These are phyloP conservation scores for Bacidia rubella DNA, from an alignment of 495 filamentous ascomycete genomes.

Conservation along the genomic window DNA sequence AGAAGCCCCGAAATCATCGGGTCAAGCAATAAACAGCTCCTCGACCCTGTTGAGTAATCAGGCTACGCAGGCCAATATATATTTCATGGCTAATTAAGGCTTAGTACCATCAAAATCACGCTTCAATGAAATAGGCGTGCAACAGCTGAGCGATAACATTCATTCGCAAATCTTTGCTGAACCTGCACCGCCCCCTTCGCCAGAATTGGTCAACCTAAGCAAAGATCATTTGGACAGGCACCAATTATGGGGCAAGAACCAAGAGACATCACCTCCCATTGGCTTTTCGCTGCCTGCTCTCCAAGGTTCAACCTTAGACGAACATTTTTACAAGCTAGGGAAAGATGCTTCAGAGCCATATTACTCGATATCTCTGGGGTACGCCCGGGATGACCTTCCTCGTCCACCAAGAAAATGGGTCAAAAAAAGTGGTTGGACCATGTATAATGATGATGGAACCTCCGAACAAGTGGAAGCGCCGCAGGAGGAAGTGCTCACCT, in stretches of 20 bases:
- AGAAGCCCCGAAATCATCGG: no score
- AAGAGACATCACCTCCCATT: conserved; percentile 58
- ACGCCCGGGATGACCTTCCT: conserved; percentile 51
- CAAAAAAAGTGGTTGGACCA: conserved; percentile 82
- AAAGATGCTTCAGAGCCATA: conserved; percentile 85
- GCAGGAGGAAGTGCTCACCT: conserved; percentile 67
- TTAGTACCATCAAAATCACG: conserved; percentile 48
- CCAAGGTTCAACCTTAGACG: conserved; percentile 71
- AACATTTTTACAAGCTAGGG: conserved; percentile 88
- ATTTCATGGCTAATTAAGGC: conserved; percentile 4
- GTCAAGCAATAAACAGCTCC: no score
- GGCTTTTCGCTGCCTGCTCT: conserved; percentile 74
- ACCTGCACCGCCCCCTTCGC: conserved; percentile 40
- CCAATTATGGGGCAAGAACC: conserved; percentile 80
- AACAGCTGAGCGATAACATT: conserved; percentile 74
- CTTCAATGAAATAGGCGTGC: conserved; percentile 86
- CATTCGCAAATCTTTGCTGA: conserved; percentile 71
- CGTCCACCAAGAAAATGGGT: conserved; percentile 69
- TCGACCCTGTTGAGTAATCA: neutral
- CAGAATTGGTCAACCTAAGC: conserved; percentile 63
- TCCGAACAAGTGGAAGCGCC: conserved; percentile 61
- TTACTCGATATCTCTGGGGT: conserved; percentile 56
- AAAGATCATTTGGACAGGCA: conserved; percentile 75
- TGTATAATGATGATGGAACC: conserved; percentile 64
- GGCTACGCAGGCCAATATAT: neutral